phyloP scores from a whole-genome alignment of 2,329 filamentous ascomycete genomes.

The Pleurostoma richardsiae region DNA sequence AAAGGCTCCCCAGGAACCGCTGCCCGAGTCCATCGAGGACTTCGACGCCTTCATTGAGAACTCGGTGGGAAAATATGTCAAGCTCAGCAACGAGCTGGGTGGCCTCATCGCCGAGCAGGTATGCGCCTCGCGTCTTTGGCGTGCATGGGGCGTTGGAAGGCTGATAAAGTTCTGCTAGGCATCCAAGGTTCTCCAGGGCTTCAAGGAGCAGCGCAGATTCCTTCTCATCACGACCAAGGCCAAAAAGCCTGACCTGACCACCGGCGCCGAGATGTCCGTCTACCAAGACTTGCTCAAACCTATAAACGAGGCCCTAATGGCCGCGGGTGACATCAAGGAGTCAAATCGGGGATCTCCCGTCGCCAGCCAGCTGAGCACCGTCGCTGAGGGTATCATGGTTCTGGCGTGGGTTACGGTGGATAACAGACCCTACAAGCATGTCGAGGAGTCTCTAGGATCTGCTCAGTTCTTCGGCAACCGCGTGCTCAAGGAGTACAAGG shows the following conservation, averaged over 20 bases:
- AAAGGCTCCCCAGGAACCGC: slow-evolving; percentile 46
- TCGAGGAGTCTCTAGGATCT: slow-evolving; percentile 75
- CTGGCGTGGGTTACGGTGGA: slow-evolving; percentile 89
- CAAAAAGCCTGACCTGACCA: slow-evolving; percentile 74
- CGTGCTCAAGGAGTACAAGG: slow-evolving; percentile 86
- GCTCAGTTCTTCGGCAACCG: slow-evolving; percentile 95
- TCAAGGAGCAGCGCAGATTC: slow-evolving; percentile 82
- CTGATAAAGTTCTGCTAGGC: slow-evolving; percentile 29
- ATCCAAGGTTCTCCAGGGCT: slow-evolving; percentile 54
- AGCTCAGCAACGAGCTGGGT: slow-evolving; percentile 72
- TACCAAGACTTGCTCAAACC: slow-evolving; percentile 80
- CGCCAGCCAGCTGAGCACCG: slow-evolving; percentile 79
- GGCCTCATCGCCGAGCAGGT: slow-evolving; percentile 78
- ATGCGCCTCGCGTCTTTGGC: slow-evolving; percentile 13
- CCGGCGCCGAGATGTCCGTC: slow-evolving; percentile 51
- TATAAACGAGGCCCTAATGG: slow-evolving; percentile 75
- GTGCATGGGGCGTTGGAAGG: background rate
- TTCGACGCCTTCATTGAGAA: slow-evolving; percentile 75
- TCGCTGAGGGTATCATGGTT: slow-evolving; percentile 84
- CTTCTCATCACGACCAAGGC: slow-evolving; percentile 84
- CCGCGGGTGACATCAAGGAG: slow-evolving; percentile 77
- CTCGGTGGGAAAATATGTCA: slow-evolving; percentile 73
- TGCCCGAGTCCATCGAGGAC: slow-evolving; percentile 77
- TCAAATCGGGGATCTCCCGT: slow-evolving; percentile 69
- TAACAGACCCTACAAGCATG: slow-evolving; percentile 75